Base-by-base conservation (phyloP, 129 eudicot species). In the Pseudognaphalium luteoalbum region DNA sequence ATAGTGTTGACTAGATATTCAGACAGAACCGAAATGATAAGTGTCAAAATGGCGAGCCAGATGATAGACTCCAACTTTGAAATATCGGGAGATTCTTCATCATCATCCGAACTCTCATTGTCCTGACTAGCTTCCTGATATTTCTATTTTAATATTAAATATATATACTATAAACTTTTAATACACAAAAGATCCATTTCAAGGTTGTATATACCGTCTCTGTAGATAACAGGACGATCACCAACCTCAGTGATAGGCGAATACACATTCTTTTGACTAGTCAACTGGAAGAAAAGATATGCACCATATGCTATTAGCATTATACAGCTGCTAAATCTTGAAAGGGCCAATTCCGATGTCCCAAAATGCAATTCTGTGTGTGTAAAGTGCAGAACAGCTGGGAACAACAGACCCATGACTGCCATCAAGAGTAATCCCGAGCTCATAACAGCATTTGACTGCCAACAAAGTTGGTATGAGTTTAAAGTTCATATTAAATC, bases 361-460 rank as follows among this genome's bases (percentile, higher is more conserved):
- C 91, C 91, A 76, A 59, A 66, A 82, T 87, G 91, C 81, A 90
- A 77, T 83, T 90, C 96, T 0, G 96, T 85, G 70, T 83, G 91
- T 4, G 96, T 90, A 68, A 83, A 82, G 42, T 90, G 91, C 70
- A 90, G 89, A 73, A 90, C 96, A 51, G 96, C 89, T 17, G 92
- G 96, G 77, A 90, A 87, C 58, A 90, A 83, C 59, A 87, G 81
- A 57, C 96, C 86, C 92, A 90, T 90, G 10, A 90, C 96, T 25
- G 92, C 92, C 96, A 90, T 90, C 78, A 90, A 82, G n/a, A 90
- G 89, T 78, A 90, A 87, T 66, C 92, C 96, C 1, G 90, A 90
- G 72, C 85, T 90, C 87, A 85, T 84, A 71, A 83, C 82, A 59
- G 92, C 96, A 74, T 83, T 81, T 78, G 84, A 84, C 96, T 90